Base-by-base conservation (phyloP, 768 basidiomycete genomes). In the Leccinellum luteum region DNA sequence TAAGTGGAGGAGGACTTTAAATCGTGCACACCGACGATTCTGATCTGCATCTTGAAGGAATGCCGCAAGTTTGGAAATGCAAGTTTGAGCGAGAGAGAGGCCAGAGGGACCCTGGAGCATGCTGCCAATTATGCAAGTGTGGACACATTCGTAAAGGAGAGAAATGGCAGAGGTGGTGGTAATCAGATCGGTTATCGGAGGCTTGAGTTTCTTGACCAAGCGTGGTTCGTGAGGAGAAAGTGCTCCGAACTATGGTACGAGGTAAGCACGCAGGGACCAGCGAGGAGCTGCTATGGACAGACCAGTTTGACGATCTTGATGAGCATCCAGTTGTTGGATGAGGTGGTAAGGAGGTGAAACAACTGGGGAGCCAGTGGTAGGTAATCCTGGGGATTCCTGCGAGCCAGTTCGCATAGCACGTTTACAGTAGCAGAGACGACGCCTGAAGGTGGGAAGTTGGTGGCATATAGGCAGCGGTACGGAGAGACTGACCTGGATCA, bases 311-410 rank as follows among this genome's bases (percentile, higher is more conserved):
- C 87, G 54, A 98, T 89, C 75, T 99, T 99, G 73, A 99, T 99
- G 58, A 99, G 81, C 92, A 98, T 96, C 97, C 97, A 99, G 66
- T 99, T 99, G 72, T 99, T 98, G 10, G 91, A 89, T 12, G 94
- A 94, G 2, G 88, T 93, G 0, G 93, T 97, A 58, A 99, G 76
- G 12, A 98, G 81, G 66, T 91, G 92, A 72, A 98, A 99, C 54
- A 98, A 73, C 64, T 91, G 90, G 10, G 97, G 97, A 2, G 96
- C 97, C 41, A 99, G 74, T 4, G 86, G 79, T 8, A 99, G 79
- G 68, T 93, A 94, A 58, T 90, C 89, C 57, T 77, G 75, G 8
- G 95, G 93, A 60, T 87, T 86, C 47, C 82, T 78, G 56, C 92
- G 83, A 13, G 92, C 89, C 35, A 98, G 80, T 74, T 99, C 97